Conservation (phyloP, 2,329 filamentous ascomycete genomes). For the Teratosphaeria viscida region DNA sequence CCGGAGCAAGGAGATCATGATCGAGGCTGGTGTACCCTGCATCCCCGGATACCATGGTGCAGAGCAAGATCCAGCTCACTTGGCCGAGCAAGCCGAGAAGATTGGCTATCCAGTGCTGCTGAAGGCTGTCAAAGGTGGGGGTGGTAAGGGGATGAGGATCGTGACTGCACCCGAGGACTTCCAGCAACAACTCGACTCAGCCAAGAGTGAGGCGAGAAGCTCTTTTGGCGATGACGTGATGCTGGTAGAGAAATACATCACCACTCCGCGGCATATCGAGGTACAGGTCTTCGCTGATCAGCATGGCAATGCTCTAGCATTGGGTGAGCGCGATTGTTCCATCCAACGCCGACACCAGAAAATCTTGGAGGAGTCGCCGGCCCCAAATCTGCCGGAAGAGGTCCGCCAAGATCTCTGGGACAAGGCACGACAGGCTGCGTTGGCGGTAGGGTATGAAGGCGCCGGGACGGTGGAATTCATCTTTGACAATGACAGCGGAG, state of each 20-base stretch:
- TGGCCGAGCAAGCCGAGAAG: conserved; percentile 61
- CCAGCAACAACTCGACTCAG: conserved; percentile 49
- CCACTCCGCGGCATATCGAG: conserved; percentile 55
- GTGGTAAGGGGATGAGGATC: conserved; percentile 61
- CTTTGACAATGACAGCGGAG: conserved; percentile 55
- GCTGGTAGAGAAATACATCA: conserved; percentile 59
- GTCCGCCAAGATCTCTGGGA: conserved; percentile 55
- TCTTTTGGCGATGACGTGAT: conserved; percentile 58
- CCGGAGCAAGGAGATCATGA: conserved; percentile 94
- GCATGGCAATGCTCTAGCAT: conserved; percentile 52
- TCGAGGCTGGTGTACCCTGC: conserved; percentile 82
- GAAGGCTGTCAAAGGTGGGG: conserved; percentile 55
- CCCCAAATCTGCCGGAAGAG: conserved; percentile 48
- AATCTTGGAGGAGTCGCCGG: conserved; percentile 56
- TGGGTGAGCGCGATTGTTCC: conserved; percentile 57
- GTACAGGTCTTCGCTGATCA: conserved; percentile 58
- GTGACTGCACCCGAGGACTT: conserved; percentile 49
- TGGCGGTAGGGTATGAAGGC: conserved; percentile 55
- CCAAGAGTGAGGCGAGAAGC: conserved; percentile 53
- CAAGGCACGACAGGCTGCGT: conserved; percentile 52
- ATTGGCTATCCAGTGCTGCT: conserved; percentile 56
- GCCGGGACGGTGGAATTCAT: conserved; percentile 60
- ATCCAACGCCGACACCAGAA: conserved; percentile 57
- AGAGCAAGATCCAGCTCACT: conserved; percentile 58
- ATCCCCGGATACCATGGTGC: conserved; percentile 90